These are phyloP conservation scores for Lachancea sp. DNA, from an alignment of 805 yeast species.

Conservation along the genomic window DNA sequence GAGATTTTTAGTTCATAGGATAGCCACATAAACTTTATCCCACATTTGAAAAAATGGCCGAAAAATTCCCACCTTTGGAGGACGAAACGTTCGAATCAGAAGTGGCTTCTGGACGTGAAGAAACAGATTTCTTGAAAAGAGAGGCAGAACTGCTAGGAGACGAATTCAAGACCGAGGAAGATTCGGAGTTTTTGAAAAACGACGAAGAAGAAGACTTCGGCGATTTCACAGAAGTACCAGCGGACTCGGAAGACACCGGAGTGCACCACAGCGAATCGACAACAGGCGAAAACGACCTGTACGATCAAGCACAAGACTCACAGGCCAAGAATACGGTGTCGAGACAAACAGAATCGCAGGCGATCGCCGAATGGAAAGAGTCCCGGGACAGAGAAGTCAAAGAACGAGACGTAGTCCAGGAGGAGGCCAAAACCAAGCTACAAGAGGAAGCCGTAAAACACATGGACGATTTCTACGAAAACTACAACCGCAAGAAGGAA, in stretches of 20 bases:
- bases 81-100: constrained; percentile 32
- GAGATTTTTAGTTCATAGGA: background rate
- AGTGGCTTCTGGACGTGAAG: constrained; percentile 33
- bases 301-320: background rate
- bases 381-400: constrained; percentile 72
- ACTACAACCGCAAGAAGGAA: constrained; percentile 79
- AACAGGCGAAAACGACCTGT: constrained; percentile 18
- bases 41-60: constrained; percentile 44
- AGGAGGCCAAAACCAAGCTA: constrained; percentile 56
- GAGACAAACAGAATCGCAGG: constrained; percentile 36
- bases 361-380: constrained; percentile 71
- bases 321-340: background rate
- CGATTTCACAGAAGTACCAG: constrained; percentile 46
- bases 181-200: constrained; percentile 40
- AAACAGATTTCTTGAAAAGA: constrained; percentile 57
- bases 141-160: constrained; percentile 65
- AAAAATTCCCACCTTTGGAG: constrained; percentile 68
- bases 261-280: constrained; percentile 40
- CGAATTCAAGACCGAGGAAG: constrained; percentile 63
- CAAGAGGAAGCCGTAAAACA: constrained; percentile 72
- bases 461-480: constrained; percentile 87
- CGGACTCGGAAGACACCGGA: constrained; percentile 13
- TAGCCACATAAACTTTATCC: background rate
- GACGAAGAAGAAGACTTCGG: constrained; percentile 40
- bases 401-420: constrained; percentile 69